Base-by-base conservation (phyloP, 345 rosid species). In the Trapa incisa region DNA sequence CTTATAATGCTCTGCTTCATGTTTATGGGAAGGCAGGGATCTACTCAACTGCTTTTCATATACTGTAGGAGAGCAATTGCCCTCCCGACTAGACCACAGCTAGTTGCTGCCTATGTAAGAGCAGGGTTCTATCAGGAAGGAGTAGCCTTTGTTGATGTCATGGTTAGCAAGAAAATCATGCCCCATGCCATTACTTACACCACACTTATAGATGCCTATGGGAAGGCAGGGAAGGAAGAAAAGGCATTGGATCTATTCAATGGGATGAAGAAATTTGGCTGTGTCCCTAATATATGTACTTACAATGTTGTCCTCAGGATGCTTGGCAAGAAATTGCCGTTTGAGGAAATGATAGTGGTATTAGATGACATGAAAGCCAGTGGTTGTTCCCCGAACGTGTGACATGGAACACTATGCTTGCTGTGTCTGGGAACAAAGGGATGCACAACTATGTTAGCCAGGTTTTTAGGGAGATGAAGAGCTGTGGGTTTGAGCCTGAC, bases 371-470 rank as follows among this genome's bases (percentile, higher is more conserved):
- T 92, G 96, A 89, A 87, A 79, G 73, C 76, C 35, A 82, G 69
- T 77, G 96, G 93, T 64, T 92, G 96, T 79, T 72, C 83, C 32
- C 98, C 98, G 45, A 84, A 89, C 85, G 89, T n/a, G 67, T 87
- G 36, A 92, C 98, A 2, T 92, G 98, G 98, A 92, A 92, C 75
- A 87, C 96, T 8, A 81, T 89, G 91, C 91, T 92, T 74, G 81
- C 88, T 56, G 68, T 85, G 78, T 92, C 93, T 73, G 89, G 96
- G 70, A 80, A 77, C 48, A 77, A 78, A 32, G 93, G 88, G 48
- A 83, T 84, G 96, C 84, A 81, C 73, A 81, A 77, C 66, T 86
- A 81, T 67, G 84, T 92, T 69, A 85, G 85, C 67, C 77, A 65
- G 47, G 85, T 92, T 45, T 83, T 89, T 53, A 83, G 68, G n/a